Base-by-base conservation (phyloP, 2,329 filamentous ascomycete species). In the Fusarium foetens region DNA sequence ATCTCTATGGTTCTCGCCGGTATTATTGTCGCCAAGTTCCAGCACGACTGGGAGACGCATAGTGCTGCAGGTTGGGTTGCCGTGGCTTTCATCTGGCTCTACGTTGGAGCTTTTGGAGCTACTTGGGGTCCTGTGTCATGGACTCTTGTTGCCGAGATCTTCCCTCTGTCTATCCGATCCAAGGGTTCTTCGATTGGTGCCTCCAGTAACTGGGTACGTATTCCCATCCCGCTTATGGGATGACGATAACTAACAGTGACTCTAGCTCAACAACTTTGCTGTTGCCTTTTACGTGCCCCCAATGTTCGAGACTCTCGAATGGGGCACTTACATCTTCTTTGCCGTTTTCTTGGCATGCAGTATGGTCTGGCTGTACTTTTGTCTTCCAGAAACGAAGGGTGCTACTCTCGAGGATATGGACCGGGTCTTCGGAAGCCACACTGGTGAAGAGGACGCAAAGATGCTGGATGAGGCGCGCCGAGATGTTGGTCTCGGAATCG, bases 251-350 rank as follows among this genome's bases (percentile, higher is more conserved):
- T 69, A 55, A 70, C 49, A 6, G 17, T 10, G 19, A 23, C 5
- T 25, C 10, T 17, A 70, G 72, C 69, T 80, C 36, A 83, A 81
- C 76, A 85, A 86, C 70, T 86, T 86, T 62, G 80, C 82, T 52
- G 81, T 86, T 21, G 84, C 83, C 6, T 82, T 86, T 43, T 83
- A 82, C 43, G 82, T 84, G 1, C 83, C 83, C 7, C 79, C 81
- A 16, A 86, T 83, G 75, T 66, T 76, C 13, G 60, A 74, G 13
- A 67, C 63, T 3, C 65, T 82, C 63, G 72, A 81, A 23, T 88
- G 84, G 77, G 87, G 86, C 16, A 86, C 86, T 0, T 89, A 88
- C 73, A 86, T 88, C 70, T 88, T 89, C 80, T 90, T 89, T 73
- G 85, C 85, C 19, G 81, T 81, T 0, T 83, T 87, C 51, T 86